Conservation (phyloP, 1,139 yeast genomes). For the Protomyces gravidus region DNA sequence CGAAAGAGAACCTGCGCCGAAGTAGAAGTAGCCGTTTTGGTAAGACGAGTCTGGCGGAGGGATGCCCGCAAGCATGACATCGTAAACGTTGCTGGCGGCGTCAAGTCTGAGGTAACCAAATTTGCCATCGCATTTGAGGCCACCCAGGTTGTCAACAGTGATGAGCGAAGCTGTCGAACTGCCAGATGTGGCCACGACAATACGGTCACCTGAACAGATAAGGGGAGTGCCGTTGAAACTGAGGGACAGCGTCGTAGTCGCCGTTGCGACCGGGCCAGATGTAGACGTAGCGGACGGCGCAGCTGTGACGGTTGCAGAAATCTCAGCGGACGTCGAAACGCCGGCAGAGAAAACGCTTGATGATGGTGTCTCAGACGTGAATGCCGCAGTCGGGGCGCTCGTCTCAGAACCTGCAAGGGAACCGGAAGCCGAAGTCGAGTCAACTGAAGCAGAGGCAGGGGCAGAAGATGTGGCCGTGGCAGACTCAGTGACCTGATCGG, state of each 20-base stretch:
- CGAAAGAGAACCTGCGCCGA: background rate
- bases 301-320: background rate
- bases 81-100: background rate
- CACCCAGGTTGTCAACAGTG: background rate
- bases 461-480: background rate
- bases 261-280: background rate
- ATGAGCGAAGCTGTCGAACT: background rate
- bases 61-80: background rate
- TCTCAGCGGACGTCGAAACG: background rate
- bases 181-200: background rate
- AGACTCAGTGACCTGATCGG: background rate
- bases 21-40: background rate
- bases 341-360: too few relatives aligned
- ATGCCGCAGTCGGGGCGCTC: background rate
- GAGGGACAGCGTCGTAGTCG: background rate
- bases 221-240: background rate
- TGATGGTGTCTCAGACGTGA: background rate
- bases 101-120: background rate
- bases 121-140: background rate
- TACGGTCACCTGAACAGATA: background rate
- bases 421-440: background rate
- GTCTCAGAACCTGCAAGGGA: background rate
- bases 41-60: background rate
- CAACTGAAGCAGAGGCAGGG: background rate
- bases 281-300: background rate